Base-by-base conservation (phyloP, 306 rosid species). In the Trifolium dubium region DNA sequence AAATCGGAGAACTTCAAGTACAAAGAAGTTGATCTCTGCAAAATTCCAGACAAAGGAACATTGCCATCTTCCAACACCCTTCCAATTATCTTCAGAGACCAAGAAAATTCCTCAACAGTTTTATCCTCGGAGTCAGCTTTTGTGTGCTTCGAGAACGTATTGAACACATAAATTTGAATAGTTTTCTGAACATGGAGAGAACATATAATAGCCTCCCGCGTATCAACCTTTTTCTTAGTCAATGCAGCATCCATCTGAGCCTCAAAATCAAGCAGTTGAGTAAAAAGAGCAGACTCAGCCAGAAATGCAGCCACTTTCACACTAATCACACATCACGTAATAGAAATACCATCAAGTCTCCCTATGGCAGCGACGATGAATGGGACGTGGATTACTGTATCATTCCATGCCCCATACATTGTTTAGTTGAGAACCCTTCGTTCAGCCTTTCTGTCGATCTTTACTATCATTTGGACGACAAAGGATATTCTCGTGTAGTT, bases 11-110 rank as follows among this genome's bases (percentile, higher is more conserved):
- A 87, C 51, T 86, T 94, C 0, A 91, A 78, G 83, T 75, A 54
- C 0, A 43, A 46, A 73, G 87, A 62, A 65, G 79, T 76, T 1
- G 78, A 62, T 51, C 75, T 85, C 44, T 82, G 90, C 5, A 56
- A 62, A 58, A 50, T 32, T 58, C 90, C 93, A 75, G 90, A 67
- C 35, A 77, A 76, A 30, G 85, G 86, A 77, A 84, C 95, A 77
- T 53, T 78, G 77, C 88, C 92, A 34, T 89, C 88, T 79, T 92
- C 97, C 85, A 91, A 71, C 59, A 94, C 70, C 79, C 99, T 91
- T 75, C 99, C 99, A 46, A 79, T 84, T 71, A 92, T 87, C 92
- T 83, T 92, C 76, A 94, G 92, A 35, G 99, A 94, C 99, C 97
- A 94, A 63, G 96, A 83, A 78, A 93, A 81, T 67, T 89, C 85